Evolutionary conservation across 2,329 filamentous ascomycete species (phyloP).

Genomic region (Beauveria sp.): DNA sequence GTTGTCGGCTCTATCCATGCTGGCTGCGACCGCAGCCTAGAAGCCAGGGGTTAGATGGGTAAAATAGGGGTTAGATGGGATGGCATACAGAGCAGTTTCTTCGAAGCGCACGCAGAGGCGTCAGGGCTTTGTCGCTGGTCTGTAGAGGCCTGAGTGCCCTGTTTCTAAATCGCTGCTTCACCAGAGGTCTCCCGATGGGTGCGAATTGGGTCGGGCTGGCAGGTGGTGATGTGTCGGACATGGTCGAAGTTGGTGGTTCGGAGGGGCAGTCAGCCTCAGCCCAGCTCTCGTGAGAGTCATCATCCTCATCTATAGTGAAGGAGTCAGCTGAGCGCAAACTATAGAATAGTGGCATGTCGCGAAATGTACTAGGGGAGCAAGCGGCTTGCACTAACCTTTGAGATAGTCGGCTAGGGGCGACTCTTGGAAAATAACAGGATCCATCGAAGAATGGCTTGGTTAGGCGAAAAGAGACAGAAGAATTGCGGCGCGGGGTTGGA

Average conservation of each 20-base stretch:
- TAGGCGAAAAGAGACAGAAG: neutral
- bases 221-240: conserved; percentile 37
- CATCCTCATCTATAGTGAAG: conserved; percentile 35
- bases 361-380: neutral
- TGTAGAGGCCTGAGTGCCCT: conserved; percentile 36
- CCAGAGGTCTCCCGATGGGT: conserved; percentile 46
- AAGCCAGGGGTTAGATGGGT: conserved; percentile 4
- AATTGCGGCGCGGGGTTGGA: neutral
- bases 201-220: conserved; percentile 45
- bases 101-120: conserved; percentile 37
- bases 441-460: conserved; percentile 48
- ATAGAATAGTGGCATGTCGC: neutral
- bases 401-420: conserved; percentile 85
- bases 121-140: conserved; percentile 25
- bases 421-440: conserved; percentile 78
- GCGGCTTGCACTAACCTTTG: conserved; percentile 53
- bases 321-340: neutral
- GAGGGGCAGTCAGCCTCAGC: conserved; percentile 32
- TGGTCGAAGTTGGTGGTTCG: conserved; percentile 22
- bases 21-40: conserved; percentile 62
- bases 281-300: conserved; percentile 38
- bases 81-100: conserved; percentile 44
- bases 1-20: conserved; percentile 70
- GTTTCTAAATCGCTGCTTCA: conserved; percentile 45
- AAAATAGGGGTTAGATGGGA: neutral